Percentiles rank a stretch among this genome's conserved stretches.
phyloP scores from a whole-genome alignment of 176 grass and related monocot genomes.

The Triticum aestivum region DNA sequence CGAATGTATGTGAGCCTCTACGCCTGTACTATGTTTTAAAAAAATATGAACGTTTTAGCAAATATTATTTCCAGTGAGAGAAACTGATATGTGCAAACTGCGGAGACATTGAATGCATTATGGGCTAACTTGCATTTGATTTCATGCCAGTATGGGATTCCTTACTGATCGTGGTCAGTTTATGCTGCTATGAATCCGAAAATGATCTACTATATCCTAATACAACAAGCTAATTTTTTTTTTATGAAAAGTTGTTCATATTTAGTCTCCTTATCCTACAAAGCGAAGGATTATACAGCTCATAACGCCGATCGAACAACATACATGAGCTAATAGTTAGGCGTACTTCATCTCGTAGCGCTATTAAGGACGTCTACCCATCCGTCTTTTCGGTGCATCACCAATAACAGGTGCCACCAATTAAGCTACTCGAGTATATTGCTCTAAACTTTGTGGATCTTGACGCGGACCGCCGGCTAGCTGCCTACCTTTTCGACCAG shows the following conservation, averaged over 20 bases:
- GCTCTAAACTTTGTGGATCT: neutral
- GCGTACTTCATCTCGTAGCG: neutral
- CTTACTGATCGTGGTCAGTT: neutral
- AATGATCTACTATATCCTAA: neutral
- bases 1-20: too few relatives aligned
- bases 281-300: neutral
- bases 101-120: neutral
- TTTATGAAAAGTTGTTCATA: neutral
- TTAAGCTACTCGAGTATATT: neutral
- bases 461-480: neutral
- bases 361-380: neutral
- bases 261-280: neutral
- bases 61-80: neutral
- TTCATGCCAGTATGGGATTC: neutral
- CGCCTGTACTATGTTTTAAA: too few relatives aligned
- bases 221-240: neutral
- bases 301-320: neutral
- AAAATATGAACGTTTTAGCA: neutral
- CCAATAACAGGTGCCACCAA: neutral
- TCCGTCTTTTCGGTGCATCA: constrained; percentile 21
- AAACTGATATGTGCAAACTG: too few relatives aligned
- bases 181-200: neutral
- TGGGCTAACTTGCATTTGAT: neutral
- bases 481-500: neutral
- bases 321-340: neutral